Evolutionary conservation across 306 rosid genomes (phyloP), one percentile per base, ranked within the genome.

Genomic region (Casuarina equisetifolia): DNA sequence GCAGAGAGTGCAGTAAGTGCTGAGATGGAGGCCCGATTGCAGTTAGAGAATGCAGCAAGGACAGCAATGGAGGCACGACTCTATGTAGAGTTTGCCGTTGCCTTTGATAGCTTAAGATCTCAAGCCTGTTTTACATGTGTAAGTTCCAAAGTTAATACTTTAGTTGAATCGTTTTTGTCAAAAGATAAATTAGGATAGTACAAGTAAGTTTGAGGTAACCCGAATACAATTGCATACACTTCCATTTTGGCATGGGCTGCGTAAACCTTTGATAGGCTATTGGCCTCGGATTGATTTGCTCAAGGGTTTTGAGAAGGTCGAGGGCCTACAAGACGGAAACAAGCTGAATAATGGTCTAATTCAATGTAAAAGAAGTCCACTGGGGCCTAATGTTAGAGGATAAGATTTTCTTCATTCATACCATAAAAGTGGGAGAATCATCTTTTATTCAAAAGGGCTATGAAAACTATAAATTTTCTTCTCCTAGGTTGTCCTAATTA

Each of bases 1-100:
- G 71, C 71, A 2, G 71, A 67, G 49, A 67, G 50, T 67, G 71
- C 71, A 42, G 71, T 50, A 40, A 49, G 71, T 43, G 71, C 71
- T 36, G 71, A 67, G 51, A 67, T 67, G 71, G 71, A 67, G 71
- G 71, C 71, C 40, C 71, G 71, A 19, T n/a, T 67, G 71, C 71
- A 67, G 71, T 49, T 50, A 67, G 71, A 67, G 71, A 42, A 50
- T 67, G 71, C 71, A 8, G 71, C 71, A 67, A 16, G 71, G 36
- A 67, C 71, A 8, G 71, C 71, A 2, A 67, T 67, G 71, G 71
- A 67, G 71, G 71, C 71, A 42, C 71, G 51, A 67, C 46, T 67
- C 15, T 50, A 50, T 42, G 71, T 50, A 17, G 71, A 67, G 46
- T 67, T 67, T 42, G 42, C 42, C 50, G 71, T 67, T 42, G 71